A percentile compares a stretch with the other conserved stretches of the same genome.
phyloP scores from a whole-genome alignment of 192 early-diverging fungal species.

The Backusella luteola region DNA sequence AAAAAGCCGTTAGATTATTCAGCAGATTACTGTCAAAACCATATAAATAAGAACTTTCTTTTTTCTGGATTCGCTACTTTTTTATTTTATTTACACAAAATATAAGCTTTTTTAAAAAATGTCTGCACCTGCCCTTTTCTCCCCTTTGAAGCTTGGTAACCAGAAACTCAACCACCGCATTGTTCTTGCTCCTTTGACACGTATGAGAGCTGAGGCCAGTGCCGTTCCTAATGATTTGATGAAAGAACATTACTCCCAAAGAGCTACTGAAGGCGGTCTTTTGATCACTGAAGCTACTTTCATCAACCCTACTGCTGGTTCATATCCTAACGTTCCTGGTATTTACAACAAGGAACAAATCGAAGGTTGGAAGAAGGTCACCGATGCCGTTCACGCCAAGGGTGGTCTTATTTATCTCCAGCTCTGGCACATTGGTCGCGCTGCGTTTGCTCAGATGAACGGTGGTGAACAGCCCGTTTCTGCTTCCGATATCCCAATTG shows the following conservation, averaged over 20 bases:
- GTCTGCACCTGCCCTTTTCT: constrained; percentile 13
- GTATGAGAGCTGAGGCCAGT: not conserved
- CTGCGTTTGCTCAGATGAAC: constrained; percentile 1
- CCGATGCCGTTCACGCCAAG: constrained; percentile 54
- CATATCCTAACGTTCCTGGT: constrained; percentile 32
- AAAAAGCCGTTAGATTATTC: not conserved
- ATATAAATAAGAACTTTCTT: not conserved
- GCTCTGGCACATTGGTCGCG: constrained; percentile 45
- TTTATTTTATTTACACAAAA: not conserved
- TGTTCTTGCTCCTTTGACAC: constrained; percentile 21
- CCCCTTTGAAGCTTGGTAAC: constrained; percentile 15
- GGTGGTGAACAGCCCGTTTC: constrained; percentile 5
- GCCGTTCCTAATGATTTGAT: constrained; percentile 9
- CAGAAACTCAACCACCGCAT: constrained; percentile 6
- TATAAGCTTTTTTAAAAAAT: not conserved
- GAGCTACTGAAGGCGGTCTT: constrained; percentile 17
- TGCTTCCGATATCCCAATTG: constrained; percentile 20
- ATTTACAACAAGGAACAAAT: constrained; percentile 40
- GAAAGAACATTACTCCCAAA: not conserved
- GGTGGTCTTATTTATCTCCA: constrained; percentile 56
- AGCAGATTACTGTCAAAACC: not conserved
- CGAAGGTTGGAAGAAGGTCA: constrained; percentile 49
- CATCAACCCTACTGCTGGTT: constrained; percentile 3
- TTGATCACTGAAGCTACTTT: constrained; percentile 15
- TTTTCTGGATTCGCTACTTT: not conserved